A percentile compares a stretch with the other conserved stretches of the same genome.
These are phyloP conservation scores for Cutaneotrichosporon sp. DNA, from an alignment of 1,284 basidiomycete genomes.

Conservation along the genomic window DNA sequence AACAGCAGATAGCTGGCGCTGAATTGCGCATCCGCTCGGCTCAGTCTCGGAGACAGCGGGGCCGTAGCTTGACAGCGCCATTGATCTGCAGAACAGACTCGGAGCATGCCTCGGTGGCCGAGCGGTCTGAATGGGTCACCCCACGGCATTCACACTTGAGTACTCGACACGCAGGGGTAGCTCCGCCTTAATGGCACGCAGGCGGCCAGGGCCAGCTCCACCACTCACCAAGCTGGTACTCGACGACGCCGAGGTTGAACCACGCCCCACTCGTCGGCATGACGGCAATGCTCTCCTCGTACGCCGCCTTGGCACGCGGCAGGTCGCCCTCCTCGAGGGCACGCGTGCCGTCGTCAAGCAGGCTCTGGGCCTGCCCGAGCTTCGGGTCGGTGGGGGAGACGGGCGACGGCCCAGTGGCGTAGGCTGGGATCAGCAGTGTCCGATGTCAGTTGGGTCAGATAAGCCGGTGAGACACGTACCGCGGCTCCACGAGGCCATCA, in stretches of 20 bases:
- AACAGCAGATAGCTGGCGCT: too few relatives aligned
- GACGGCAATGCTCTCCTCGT: conserved; percentile 77
- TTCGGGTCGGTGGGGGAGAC: conserved; percentile 81
- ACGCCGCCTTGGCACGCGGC: conserved; percentile 72
- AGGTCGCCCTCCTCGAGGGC: conserved; percentile 90
- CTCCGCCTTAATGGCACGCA: too few relatives aligned
- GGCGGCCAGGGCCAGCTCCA: too few relatives aligned
- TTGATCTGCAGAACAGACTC: too few relatives aligned
- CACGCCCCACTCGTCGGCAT: conserved; percentile 65
- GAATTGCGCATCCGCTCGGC: too few relatives aligned
- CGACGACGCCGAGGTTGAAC: conserved; percentile 53
- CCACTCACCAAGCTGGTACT: conserved; percentile 48
- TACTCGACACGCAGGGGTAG: too few relatives aligned
- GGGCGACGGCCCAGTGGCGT: conserved; percentile 77
- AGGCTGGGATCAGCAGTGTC: conserved; percentile 59
- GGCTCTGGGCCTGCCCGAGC: conserved; percentile 74
- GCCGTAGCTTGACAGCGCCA: too few relatives aligned
- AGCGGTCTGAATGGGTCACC: too few relatives aligned
- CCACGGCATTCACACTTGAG: too few relatives aligned
- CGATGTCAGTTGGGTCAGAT: neutral
- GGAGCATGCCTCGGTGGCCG: too few relatives aligned
- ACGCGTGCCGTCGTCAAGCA: conserved; percentile 81
- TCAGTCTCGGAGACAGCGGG: too few relatives aligned
- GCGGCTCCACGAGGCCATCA: neutral
- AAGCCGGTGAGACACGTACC: neutral